phyloP scores from a whole-genome alignment of 176 grass and related monocot species.

The Otatea glauca region DNA sequence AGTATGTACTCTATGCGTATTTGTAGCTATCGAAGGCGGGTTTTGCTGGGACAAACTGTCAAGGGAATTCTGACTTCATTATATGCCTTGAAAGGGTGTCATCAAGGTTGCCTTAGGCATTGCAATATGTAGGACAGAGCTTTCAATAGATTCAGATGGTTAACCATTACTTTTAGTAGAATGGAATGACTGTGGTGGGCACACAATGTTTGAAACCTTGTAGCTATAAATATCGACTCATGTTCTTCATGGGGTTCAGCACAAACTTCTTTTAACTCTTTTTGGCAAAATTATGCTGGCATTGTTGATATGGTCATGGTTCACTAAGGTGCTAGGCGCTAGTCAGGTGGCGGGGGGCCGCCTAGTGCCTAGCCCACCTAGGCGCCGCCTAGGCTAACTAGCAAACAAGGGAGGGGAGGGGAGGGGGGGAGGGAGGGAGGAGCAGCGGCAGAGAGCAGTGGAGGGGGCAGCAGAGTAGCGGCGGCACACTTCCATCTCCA shows the following conservation, averaged over 20 bases:
- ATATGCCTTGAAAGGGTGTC: background rate
- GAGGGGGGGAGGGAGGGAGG: too few species aligned
- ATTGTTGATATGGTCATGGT: background rate
- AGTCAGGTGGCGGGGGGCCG: too few species aligned
- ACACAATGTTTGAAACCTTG: constrained; percentile 15
- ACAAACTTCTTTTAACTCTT: background rate
- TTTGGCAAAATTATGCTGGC: background rate
- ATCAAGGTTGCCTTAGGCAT: background rate
- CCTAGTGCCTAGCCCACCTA: too few species aligned
- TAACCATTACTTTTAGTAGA: background rate
- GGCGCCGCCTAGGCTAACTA: too few species aligned
- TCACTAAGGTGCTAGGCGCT: too few species aligned
- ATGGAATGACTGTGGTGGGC: background rate
- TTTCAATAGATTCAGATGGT: background rate
- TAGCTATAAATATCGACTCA: constrained; percentile 8
- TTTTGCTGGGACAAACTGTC: background rate
- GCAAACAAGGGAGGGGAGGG: too few species aligned
- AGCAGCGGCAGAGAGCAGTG: too few species aligned
- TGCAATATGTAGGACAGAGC: background rate
- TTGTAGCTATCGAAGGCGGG: background rate
- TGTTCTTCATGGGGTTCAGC: background rate
- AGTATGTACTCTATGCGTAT: background rate
- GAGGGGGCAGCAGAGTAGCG: too few species aligned
- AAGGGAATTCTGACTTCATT: constrained; percentile 12
- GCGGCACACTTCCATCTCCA: too few species aligned